Base-by-base conservation (phyloP, 2,329 filamentous ascomycete genomes). In the Alternaria metachromatica region DNA sequence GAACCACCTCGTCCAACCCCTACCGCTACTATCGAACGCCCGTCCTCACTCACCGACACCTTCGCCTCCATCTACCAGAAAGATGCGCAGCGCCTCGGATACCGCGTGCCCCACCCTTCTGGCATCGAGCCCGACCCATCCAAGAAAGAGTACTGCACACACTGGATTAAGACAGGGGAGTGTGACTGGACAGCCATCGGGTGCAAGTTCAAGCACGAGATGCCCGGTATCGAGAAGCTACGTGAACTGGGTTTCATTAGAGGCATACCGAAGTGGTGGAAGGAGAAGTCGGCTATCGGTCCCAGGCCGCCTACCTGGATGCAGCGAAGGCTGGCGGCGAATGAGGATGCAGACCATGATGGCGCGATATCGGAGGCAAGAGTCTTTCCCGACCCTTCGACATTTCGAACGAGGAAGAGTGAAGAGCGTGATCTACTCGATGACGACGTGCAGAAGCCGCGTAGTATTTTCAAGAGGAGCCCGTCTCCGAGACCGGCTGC, bases 181-280 rank as follows among this genome's bases (percentile, higher is more conserved):
- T 97, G 94, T 77, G 91, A 91, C 65, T 97, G 93, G 78, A 89
- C 87, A 4, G 92, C 96, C 77, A 90, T 94, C 74, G 94, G 94
- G 0, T 97, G 94, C 82, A 89, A 90, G 68, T 97, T 89, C 84
- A 95, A 94, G 82, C 94, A 97, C 78, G 92, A 96, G 77, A 97
- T 97, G 91, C 94, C 94, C 0, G 89, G 94, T 67, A 84, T 84
- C 55, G 82, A 84, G 0, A 92, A 89, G 1, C 87, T 96, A 70
- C 82, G 87, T 46, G 84, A 86, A 7, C 84, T 97, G 3, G 94
- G 94, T 0, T 86, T 97, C 55, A 80, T 80, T 3, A 44, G 66
- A 9, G 79, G 81, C 3, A 79, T 85, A 15, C 88, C 88, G 9
- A 77, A 78, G 8, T 90, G 88, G 88, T 89, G 83, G 73, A 81